Evolutionary conservation across 495 filamentous ascomycete species (phyloP).

Genomic region (Hypoxylon fuscum): DNA sequence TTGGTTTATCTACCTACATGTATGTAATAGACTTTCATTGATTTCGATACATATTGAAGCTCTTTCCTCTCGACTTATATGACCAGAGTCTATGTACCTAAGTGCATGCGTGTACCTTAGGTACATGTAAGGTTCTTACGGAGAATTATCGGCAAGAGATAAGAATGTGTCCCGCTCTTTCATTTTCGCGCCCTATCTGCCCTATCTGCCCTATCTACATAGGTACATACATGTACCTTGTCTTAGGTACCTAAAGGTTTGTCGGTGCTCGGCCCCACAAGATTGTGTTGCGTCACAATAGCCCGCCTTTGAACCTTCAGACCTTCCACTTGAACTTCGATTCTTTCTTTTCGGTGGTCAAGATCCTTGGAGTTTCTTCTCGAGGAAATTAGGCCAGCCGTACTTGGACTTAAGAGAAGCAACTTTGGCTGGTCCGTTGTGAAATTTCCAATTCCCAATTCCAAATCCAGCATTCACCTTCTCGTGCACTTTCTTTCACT

Average conservation of each 20-base stretch:
- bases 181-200: too few species aligned
- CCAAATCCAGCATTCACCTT: neutral
- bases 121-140: too few species aligned
- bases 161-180: neutral
- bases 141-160: slow-evolving; percentile 20
- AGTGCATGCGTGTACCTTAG: too few species aligned
- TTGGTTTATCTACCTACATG: too few species aligned
- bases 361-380: neutral
- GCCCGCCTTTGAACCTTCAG: slow-evolving; percentile 23
- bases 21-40: too few species aligned
- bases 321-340: neutral
- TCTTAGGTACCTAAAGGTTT: too few species aligned
- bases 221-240: too few species aligned
- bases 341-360: neutral
- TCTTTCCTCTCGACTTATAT: too few species aligned
- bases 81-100: too few species aligned
- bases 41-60: too few species aligned
- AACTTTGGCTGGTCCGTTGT: neutral
- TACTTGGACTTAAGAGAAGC: neutral
- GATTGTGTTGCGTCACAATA: slow-evolving; percentile 40
- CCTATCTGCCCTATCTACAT: too few species aligned
- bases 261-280: slow-evolving; percentile 26
- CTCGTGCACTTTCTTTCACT: neutral
- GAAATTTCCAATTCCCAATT: neutral
- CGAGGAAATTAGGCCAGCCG: neutral